Evolutionary conservation across 306 rosid species (phyloP).

Genomic region (Casuarina glauca): DNA sequence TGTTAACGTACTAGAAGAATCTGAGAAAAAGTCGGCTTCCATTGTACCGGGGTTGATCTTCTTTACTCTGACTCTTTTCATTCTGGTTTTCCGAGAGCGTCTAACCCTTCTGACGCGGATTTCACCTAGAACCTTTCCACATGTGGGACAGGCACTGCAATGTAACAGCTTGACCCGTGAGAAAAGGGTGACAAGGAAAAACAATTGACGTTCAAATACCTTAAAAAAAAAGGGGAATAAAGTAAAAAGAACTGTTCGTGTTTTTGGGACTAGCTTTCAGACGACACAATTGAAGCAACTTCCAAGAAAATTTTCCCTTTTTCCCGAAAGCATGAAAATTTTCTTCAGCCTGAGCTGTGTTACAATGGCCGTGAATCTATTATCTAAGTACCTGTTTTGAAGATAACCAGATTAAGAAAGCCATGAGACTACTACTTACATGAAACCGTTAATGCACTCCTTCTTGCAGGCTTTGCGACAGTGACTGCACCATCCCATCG

Average conservation of each 20-base stretch:
- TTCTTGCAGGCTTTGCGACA: not conserved
- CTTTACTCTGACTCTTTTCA: not conserved
- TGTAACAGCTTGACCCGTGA: not conserved
- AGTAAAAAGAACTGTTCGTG: not conserved
- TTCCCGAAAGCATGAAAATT: no score
- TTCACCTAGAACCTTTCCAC: constrained; percentile 2
- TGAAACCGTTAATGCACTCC: not conserved
- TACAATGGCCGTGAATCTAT: no score
- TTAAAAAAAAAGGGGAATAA: not conserved
- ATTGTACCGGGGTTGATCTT: not conserved
- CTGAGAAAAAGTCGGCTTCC: not conserved
- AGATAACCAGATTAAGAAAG: not conserved
- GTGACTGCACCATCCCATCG: constrained; percentile 5
- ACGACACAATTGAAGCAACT: no score
- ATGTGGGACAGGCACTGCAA: not conserved
- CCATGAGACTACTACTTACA: not conserved
- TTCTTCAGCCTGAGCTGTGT: no score
- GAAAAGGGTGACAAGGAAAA: not conserved
- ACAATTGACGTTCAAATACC: not conserved
- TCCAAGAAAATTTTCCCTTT: no score
- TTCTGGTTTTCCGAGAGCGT: not conserved
- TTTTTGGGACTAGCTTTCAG: not conserved
- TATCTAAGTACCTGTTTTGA: not conserved
- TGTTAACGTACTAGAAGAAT: not conserved
- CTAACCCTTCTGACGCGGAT: not conserved